These are phyloP conservation scores for Wallacemonas sp. DNA, from an alignment of 208 protist species.

Conservation along the genomic window DNA sequence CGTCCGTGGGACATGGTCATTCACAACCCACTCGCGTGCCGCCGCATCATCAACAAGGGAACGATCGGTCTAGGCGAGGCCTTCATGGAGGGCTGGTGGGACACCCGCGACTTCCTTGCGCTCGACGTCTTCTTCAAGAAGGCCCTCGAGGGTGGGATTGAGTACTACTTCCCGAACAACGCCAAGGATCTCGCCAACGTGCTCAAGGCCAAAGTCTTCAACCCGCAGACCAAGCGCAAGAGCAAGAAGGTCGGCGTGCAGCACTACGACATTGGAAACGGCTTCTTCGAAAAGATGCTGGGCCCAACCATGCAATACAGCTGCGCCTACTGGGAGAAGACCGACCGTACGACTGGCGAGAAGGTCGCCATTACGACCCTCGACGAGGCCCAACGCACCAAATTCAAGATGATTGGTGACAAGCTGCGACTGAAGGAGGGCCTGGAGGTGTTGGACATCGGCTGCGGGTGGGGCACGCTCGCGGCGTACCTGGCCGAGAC, in stretches of 20 bases:
- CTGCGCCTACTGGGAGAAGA: conserved; percentile 61
- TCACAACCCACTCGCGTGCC: conserved; percentile 45
- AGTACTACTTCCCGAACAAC: conserved; percentile 72
- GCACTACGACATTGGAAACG: conserved; percentile 77
- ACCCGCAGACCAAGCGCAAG: conserved; percentile 50
- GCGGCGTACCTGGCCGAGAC: conserved; percentile 52
- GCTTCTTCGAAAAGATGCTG: conserved; percentile 72
- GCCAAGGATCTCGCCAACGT: conserved; percentile 52
- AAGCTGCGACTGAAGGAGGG: conserved; percentile 68
- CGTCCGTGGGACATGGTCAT: conserved; percentile 46
- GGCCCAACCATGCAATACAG: conserved; percentile 78
- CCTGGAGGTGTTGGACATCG: conserved; percentile 72
- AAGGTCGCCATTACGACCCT: conserved; percentile 32
- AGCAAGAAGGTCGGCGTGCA: conserved; percentile 58
- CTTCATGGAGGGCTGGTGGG: conserved; percentile 71
- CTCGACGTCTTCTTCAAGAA: conserved; percentile 49
- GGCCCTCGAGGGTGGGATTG: conserved; percentile 33
- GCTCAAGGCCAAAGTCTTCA: conserved; percentile 44
- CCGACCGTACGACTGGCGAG: conserved; percentile 17
- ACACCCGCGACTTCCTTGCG: conserved; percentile 53
- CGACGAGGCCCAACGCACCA: conserved; percentile 73
- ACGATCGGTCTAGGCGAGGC: conserved; percentile 53
- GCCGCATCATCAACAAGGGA: conserved; percentile 47
- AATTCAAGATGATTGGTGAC: conserved; percentile 75
- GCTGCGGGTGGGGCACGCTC: conserved; percentile 82